Percentiles rank a stretch among this genome's conserved stretches.
phyloP scores from a whole-genome alignment of 768 basidiomycete species.

The Leccinum imitatum region DNA sequence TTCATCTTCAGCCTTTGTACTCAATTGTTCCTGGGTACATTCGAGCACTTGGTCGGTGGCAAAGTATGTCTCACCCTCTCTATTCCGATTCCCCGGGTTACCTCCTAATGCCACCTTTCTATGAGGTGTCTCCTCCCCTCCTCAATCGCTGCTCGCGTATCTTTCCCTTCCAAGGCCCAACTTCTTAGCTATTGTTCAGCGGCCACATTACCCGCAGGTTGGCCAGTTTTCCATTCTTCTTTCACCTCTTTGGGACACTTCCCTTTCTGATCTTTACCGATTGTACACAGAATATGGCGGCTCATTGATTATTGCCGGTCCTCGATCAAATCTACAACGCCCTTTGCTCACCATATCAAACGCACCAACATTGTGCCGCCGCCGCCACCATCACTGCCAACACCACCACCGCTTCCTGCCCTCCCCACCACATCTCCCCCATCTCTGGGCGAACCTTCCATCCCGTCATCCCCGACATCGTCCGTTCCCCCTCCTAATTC shows the following conservation, averaged over 20 bases:
- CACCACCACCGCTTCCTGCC: background rate
- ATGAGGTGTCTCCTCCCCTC: conserved; percentile 61
- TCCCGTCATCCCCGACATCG: background rate
- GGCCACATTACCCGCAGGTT: conserved; percentile 52
- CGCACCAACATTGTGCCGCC: conserved; percentile 4
- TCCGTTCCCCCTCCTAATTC: background rate
- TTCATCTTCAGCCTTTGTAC: conserved; percentile 54
- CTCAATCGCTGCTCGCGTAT: conserved; percentile 57
- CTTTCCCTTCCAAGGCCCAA: conserved; percentile 60
- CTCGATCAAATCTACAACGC: conserved; percentile 53
- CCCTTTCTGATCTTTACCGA: conserved; percentile 12
- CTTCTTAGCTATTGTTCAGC: conserved; percentile 55
- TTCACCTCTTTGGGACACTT: background rate
- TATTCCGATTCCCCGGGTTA: conserved; percentile 3
- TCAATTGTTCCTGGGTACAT: conserved; percentile 77
- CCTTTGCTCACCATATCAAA: conserved; percentile 27
- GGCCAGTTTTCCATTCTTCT: background rate
- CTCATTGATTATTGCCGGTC: conserved; percentile 39
- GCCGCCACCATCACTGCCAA: background rate
- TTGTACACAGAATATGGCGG: conserved; percentile 66
- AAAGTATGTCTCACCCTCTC: conserved; percentile 46
- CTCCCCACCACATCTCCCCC: no score
- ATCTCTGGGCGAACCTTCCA: background rate
- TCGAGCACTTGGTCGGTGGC: conserved; percentile 64
- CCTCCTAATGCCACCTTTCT: conserved; percentile 7